These are phyloP conservation scores for Escovopsis sp. DNA, from an alignment of 2,329 filamentous ascomycete species.

Conservation along the genomic window DNA sequence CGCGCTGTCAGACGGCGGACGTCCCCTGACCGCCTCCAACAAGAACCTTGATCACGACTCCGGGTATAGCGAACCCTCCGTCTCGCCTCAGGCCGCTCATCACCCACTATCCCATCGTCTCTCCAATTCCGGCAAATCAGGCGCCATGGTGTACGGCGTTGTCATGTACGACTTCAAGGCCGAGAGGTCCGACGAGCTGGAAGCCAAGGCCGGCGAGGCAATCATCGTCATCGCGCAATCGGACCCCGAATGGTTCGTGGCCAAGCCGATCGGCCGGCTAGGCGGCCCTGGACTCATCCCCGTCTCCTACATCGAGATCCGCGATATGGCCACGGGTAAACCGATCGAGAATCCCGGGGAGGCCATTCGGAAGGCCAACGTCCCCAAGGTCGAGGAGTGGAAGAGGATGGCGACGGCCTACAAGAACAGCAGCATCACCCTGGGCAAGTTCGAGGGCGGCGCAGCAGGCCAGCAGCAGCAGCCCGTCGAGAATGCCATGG, in stretches of 20 bases:
- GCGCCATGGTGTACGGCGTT: conserved; percentile 89
- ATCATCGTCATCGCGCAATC: conserved; percentile 98
- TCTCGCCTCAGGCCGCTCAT: conserved; percentile 8
- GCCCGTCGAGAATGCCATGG: conserved; percentile 54
- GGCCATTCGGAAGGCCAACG: conserved; percentile 74
- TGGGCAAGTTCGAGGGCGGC: conserved; percentile 68
- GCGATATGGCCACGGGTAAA: conserved; percentile 80
- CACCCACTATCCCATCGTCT: conserved; percentile 26
- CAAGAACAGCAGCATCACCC: conserved; percentile 95
- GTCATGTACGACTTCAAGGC: conserved; percentile 96
- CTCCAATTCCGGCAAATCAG: conserved; percentile 40
- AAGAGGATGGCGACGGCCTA: conserved; percentile 99
- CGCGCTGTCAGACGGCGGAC: conserved; percentile 48
- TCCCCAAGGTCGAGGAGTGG: conserved; percentile 95
- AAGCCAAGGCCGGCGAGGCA: conserved; percentile 86
- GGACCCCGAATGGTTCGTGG: conserved; percentile 97
- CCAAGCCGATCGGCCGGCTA: conserved; percentile 95
- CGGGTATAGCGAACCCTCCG: conserved; percentile 44
- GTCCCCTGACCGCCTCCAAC: conserved; percentile 26
- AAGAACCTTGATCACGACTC: conserved; percentile 74
- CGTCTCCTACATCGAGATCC: conserved; percentile 90
- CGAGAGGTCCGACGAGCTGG: conserved; percentile 87
- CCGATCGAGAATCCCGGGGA: conserved; percentile 70
- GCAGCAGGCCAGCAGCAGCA: conserved; percentile 23
- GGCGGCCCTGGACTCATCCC: conserved; percentile 91